phyloP scores from a whole-genome alignment of 2,329 filamentous ascomycete species.

The Microsporum audouinii region DNA sequence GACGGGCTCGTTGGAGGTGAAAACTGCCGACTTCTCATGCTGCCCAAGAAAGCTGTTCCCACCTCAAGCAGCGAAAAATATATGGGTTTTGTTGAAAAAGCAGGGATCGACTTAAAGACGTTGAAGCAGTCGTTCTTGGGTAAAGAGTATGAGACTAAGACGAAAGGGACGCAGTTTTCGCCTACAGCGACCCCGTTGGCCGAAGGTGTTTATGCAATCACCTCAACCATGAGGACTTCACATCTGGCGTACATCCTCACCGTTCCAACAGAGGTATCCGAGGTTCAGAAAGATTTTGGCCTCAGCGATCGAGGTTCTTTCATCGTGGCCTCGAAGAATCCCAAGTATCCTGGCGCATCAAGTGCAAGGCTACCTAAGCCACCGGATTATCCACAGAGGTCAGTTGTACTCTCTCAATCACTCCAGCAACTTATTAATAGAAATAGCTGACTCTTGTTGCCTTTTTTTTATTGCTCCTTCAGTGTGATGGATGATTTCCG shows the following conservation, averaged over 20 bases:
- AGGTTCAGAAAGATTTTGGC: slow-evolving; percentile 65
- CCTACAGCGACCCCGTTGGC: slow-evolving; percentile 64
- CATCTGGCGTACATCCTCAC: slow-evolving; percentile 74
- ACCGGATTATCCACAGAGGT: slow-evolving; percentile 61
- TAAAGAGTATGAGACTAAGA: slow-evolving; percentile 64
- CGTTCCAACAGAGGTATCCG: slow-evolving; percentile 55
- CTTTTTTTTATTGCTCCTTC: neutral
- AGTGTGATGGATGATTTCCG: slow-evolving; percentile 62
- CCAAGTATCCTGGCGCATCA: slow-evolving; percentile 54
- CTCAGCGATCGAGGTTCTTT: slow-evolving; percentile 62
- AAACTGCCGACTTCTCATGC: slow-evolving; percentile 57
- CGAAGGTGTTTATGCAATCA: slow-evolving; percentile 77
- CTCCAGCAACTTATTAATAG: neutral
- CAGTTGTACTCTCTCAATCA: slow-evolving; percentile 22
- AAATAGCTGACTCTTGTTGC: neutral
- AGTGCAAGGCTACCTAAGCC: slow-evolving; percentile 51
- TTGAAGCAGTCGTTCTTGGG: slow-evolving; percentile 63
- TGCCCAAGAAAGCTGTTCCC: slow-evolving; percentile 78
- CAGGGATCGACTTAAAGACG: slow-evolving; percentile 51
- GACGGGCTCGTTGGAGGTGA: slow-evolving; percentile 46
- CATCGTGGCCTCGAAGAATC: slow-evolving; percentile 70
- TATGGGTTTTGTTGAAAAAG: slow-evolving; percentile 74
- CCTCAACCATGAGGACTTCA: slow-evolving; percentile 56
- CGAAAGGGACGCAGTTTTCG: slow-evolving; percentile 54
- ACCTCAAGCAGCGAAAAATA: slow-evolving; percentile 57